phyloP scores from a whole-genome alignment of 164 flowering plant genomes.

The Magnolia sinica region DNA sequence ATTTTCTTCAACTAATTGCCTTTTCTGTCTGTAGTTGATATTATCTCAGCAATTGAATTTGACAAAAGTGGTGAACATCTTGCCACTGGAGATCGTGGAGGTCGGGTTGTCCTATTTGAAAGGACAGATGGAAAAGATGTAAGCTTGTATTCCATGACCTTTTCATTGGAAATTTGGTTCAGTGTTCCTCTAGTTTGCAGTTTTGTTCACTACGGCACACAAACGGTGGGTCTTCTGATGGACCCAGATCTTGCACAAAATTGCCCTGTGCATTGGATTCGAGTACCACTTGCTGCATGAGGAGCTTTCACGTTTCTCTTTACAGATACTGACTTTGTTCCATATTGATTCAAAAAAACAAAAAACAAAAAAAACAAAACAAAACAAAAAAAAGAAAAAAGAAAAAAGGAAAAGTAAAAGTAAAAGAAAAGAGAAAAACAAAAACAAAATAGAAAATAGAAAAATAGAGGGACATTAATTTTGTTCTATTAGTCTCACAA shows the following conservation, averaged over 20 bases:
- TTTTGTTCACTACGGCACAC: background rate
- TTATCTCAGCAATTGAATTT: slow-evolving; percentile 66
- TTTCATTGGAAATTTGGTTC: background rate
- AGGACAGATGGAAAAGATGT: slow-evolving; percentile 51
- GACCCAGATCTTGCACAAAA: background rate
- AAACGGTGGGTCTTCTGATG: background rate
- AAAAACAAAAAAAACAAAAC: too few relatives aligned
- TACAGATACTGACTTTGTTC: background rate
- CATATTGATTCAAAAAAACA: background rate
- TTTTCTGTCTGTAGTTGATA: slow-evolving; percentile 35
- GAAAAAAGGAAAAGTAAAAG: too few relatives aligned
- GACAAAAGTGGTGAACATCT: slow-evolving; percentile 59
- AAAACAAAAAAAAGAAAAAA: too few relatives aligned
- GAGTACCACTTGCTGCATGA: background rate
- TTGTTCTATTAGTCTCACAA: background rate
- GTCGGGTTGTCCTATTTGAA: slow-evolving; percentile 66
- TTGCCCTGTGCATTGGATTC: background rate
- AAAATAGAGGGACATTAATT: background rate
- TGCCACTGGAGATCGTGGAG: slow-evolving; percentile 77
- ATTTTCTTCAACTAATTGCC: background rate
- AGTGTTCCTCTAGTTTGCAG: background rate
- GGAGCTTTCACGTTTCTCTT: background rate
- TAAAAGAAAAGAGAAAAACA: too few relatives aligned
- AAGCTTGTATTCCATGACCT: slow-evolving; percentile 12
- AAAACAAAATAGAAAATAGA: background rate